Evolutionary conservation across 2,329 filamentous ascomycete genomes (phyloP).

Genomic region (Arachnomyces sp.): DNA sequence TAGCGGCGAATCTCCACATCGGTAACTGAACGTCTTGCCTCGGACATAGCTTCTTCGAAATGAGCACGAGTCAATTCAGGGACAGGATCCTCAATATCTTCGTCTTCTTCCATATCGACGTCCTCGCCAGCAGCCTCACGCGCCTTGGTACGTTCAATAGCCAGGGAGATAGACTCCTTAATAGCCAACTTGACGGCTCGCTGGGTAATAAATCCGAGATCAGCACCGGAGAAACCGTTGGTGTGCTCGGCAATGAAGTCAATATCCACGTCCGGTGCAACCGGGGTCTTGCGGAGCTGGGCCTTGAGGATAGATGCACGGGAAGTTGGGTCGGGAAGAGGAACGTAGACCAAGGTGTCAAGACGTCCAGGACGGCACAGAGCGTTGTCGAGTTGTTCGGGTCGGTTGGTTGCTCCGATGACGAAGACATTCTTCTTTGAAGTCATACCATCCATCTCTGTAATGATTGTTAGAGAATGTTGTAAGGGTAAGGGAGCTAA

Average conservation of each 20-base stretch:
- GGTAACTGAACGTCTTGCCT: constrained; percentile 84
- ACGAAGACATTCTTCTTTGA: constrained; percentile 99
- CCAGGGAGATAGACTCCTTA: constrained; percentile 84
- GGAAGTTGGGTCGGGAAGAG: constrained; percentile 83
- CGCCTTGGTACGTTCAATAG: constrained; percentile 85
- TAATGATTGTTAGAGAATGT: constrained; percentile 34
- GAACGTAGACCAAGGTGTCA: constrained; percentile 96
- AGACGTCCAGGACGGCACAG: constrained; percentile 98
- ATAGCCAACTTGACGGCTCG: constrained; percentile 98
- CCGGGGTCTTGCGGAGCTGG: constrained; percentile 96
- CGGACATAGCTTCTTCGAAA: constrained; percentile 98
- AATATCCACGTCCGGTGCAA: constrained; percentile 78
- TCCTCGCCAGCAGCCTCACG: constrained; percentile 73
- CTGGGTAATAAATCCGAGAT: constrained; percentile 98
- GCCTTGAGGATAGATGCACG: constrained; percentile 87
- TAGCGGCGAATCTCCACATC: constrained; percentile 98
- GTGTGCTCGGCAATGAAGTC: constrained; percentile 92
- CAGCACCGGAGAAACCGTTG: constrained; percentile 98
- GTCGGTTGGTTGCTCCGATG: constrained; percentile 96
- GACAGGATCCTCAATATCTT: constrained; percentile 75
- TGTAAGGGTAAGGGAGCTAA: background rate
- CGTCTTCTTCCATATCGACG: constrained; percentile 73
- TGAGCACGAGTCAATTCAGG: constrained; percentile 92
- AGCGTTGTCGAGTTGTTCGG: constrained; percentile 96
- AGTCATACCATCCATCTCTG: constrained; percentile 99